A percentile compares a stretch with the other conserved stretches of the same genome.
Conservation (phyloP, 2,329 filamentous ascomycete species). For the Dothideomycetes sp. region DNA sequence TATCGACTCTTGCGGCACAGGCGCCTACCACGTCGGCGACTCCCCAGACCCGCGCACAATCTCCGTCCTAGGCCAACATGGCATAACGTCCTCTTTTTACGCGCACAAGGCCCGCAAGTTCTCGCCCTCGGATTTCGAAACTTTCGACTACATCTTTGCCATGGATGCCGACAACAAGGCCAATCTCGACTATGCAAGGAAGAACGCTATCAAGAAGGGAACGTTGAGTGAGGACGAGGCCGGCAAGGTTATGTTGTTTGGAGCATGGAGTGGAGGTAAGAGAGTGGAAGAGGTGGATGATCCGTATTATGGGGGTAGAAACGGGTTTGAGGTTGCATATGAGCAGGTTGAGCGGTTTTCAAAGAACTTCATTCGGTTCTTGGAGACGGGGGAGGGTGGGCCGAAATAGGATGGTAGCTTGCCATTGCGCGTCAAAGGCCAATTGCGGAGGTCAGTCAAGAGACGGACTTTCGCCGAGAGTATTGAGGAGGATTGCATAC, state of each 20-base stretch:
- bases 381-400: constrained; percentile 22
- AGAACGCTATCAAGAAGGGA: constrained; percentile 35
- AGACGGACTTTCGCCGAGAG: too few species aligned
- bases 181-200: constrained; percentile 52
- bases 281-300: constrained; percentile 62
- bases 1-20: constrained; percentile 86
- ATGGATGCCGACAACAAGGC: constrained; percentile 82
- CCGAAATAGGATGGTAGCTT: too few species aligned
- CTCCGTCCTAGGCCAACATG: constrained; percentile 60
- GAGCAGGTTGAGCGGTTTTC: constrained; percentile 72
- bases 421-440: too few species aligned
- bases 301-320: constrained; percentile 80
- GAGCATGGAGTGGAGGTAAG: constrained; percentile 58
- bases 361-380: constrained; percentile 59
- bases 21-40: constrained; percentile 71
- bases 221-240: constrained; percentile 30
- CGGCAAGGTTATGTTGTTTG: constrained; percentile 53
- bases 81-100: constrained; percentile 57
- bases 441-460: too few species aligned
- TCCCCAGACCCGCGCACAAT: constrained; percentile 75
- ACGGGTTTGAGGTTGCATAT: constrained; percentile 78
- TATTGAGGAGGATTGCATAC: too few species aligned
- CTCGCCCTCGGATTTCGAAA: constrained; percentile 57
- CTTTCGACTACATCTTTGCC: constrained; percentile 87
- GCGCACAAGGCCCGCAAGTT: constrained; percentile 68